Evolutionary conservation across 2,329 filamentous ascomycete genomes (phyloP), one percentile per base, ranked within the genome.

Genomic region (Colletotrichum euphorbiae): DNA sequence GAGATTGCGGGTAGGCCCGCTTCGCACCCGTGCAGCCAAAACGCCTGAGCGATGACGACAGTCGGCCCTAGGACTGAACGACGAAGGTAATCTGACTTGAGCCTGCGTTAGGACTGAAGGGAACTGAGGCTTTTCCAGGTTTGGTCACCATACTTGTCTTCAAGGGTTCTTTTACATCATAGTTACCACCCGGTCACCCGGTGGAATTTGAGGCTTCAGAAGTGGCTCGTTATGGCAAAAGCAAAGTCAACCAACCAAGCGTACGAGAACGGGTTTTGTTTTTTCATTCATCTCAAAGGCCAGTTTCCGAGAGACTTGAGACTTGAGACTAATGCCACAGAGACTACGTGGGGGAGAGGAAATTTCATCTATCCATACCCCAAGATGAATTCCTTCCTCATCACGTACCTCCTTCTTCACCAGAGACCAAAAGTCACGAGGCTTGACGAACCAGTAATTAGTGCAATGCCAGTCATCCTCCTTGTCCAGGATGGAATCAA

Each of bases 401-500:
- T 2, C 17, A 54, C 3, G 33, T 19, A 5, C 28, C 33, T 36
- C 51, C 31, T 54, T 54, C 51, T 38, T 40, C 6, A 54, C 17
- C 33, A 17, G 13, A 11, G 12, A n/a, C 2, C 11, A 12, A 38
- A 54, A 54, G 17, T 54, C 51, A 0, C 33, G 31, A 1, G 51
- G 51, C 51, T 54, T 54, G 1, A 54, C 51, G 4, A 54, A 40
- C 51, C 51, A 54, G 33, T 36, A 21, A 0, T 21, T 38, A 11
- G 28, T 38, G 12, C 51, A 54, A 3, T 54, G 12, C 51, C 28
- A 36, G n/a, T 54, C 51, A 11, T 40, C 51, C 12, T 54, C 31
- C n/a, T 54, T 54, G 31, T 54, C 51, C 28, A 54, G n/a, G 9
- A 21, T 11, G 40, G 80, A 75, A 11, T 80, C 75, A 50, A 79